Evolutionary conservation across 2,329 filamentous ascomycete species (phyloP).

Genomic region (Byssothecium circinans): DNA sequence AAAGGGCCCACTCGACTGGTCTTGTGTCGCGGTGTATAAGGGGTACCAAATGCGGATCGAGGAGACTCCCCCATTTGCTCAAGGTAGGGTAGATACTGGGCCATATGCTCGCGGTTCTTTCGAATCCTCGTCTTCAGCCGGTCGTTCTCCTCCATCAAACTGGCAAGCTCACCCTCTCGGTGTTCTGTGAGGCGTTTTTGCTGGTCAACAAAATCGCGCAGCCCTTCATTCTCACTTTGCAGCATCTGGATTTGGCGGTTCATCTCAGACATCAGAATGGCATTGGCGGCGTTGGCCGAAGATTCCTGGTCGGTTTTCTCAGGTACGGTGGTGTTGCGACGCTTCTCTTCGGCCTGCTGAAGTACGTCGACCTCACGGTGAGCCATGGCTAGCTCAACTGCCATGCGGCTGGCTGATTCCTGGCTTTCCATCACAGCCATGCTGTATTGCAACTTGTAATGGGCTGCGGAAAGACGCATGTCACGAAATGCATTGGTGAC

Average conservation of each 20-base stretch:
- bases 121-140: conserved; percentile 80
- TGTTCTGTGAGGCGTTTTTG: conserved; percentile 79
- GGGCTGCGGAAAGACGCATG: conserved; percentile 79
- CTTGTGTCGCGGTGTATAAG: conserved; percentile 47
- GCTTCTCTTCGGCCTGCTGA: conserved; percentile 70
- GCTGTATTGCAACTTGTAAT: conserved; percentile 88
- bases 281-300: conserved; percentile 56
- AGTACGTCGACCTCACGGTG: conserved; percentile 84
- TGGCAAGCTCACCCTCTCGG: conserved; percentile 71
- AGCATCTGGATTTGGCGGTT: conserved; percentile 63
- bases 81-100: conserved; percentile 48
- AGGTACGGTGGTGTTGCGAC: conserved; percentile 57
- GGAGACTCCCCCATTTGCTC: conserved; percentile 60
- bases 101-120: conserved; percentile 86
- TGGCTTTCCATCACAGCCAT: conserved; percentile 81
- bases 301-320: conserved; percentile 58
- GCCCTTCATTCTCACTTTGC: conserved; percentile 64
- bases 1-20: conserved; percentile 49
- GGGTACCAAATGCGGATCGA: conserved; percentile 58
- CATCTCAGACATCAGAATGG: conserved; percentile 53
- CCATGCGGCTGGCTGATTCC: conserved; percentile 81
- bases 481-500: conserved; percentile 61
- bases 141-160: conserved; percentile 73
- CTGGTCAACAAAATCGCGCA: conserved; percentile 67
- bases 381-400: conserved; percentile 91